Evolutionary conservation across 2,329 filamentous ascomycete species (phyloP), one percentile per base, ranked within the genome.

Genomic region (Metarhizium album): DNA sequence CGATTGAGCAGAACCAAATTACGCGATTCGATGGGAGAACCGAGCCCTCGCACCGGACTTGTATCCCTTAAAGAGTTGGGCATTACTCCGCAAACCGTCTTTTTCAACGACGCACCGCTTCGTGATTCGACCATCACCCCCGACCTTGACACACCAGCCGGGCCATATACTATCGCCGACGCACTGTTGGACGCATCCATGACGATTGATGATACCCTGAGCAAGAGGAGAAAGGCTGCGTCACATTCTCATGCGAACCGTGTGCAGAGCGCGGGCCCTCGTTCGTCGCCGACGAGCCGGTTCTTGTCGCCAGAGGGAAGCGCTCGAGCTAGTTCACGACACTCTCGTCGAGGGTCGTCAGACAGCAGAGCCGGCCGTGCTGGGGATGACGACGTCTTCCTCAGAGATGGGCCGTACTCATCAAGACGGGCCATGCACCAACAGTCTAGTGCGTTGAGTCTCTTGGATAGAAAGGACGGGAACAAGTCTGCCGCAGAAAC

Each of bases 121-220:
- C 74, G 72, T 22, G 67, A 69, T 16, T 55, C 67, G 52, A 73
- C 63, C 52, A 55, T 60, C 6, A 49, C 58, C 1, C 59, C 60
- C 3, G 60, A 69, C 20, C 54, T 68, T 13, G 64, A 66, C 13
- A 58, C 58, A 8, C 64, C 63, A 2, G 45, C 57, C 1, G 71
- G 68, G 9, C 78, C 81, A 4, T 86, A 88, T 58, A 95, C 90
- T 0, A 93, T 97, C 57, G 82, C 87, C 3, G 91, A 97, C 67
- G 93, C 93, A 5, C 73, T 97, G 16, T 74, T 95, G 29, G 93
- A 97, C 66, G 93, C 93, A 6, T 94, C 90, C 1, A 90, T 88
- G 70, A 90, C 86, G 0, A 89, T 93, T 55, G 86, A 91, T 60
- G 83, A 86, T 56, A 73, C 82, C 1, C 67, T 79, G 7, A 70